Conservation (phyloP, 2,329 filamentous ascomycete genomes). For the Cercospora janseana region DNA sequence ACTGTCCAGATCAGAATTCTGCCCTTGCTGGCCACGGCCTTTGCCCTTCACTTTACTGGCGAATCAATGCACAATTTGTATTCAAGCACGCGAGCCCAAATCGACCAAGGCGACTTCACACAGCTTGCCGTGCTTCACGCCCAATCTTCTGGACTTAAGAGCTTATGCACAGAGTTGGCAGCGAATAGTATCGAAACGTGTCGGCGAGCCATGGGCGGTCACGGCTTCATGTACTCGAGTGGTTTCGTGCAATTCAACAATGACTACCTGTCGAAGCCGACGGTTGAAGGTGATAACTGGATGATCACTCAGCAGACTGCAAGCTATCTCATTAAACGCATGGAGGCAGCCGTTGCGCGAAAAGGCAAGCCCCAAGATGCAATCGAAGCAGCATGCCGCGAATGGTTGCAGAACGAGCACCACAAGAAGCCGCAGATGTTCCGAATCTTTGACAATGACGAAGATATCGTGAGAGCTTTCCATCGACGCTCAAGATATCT, state of each 20-base stretch:
- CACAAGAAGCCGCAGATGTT: constrained; percentile 33
- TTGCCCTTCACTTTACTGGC: constrained; percentile 50
- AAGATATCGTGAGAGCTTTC: constrained; percentile 47
- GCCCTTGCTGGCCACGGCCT: constrained; percentile 54
- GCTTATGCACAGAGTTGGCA: constrained; percentile 53
- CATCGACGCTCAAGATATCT: constrained; percentile 47
- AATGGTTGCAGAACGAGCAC: constrained; percentile 40
- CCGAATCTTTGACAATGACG: constrained; percentile 39
- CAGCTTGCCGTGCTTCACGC: constrained; percentile 53
- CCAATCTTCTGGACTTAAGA: constrained; percentile 55
- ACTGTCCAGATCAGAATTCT: constrained; percentile 56
- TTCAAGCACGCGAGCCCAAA: constrained; percentile 45
- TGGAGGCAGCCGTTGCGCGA: constrained; percentile 43
- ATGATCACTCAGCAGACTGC: constrained; percentile 58
- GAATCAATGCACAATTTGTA: constrained; percentile 54
- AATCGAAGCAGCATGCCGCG: constrained; percentile 44
- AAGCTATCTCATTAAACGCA: constrained; percentile 53
- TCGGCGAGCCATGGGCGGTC: constrained; percentile 53
- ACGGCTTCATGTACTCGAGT: constrained; percentile 54
- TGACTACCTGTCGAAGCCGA: constrained; percentile 54
- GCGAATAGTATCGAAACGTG: constrained; percentile 57
- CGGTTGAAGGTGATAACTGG: constrained; percentile 58
- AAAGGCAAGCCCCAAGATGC: constrained; percentile 40
- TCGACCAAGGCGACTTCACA: constrained; percentile 52
- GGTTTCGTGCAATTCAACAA: constrained; percentile 54